phyloP scores from a whole-genome alignment of 73 alveolate genomes.

The Tetrahymena malaccensis region DNA sequence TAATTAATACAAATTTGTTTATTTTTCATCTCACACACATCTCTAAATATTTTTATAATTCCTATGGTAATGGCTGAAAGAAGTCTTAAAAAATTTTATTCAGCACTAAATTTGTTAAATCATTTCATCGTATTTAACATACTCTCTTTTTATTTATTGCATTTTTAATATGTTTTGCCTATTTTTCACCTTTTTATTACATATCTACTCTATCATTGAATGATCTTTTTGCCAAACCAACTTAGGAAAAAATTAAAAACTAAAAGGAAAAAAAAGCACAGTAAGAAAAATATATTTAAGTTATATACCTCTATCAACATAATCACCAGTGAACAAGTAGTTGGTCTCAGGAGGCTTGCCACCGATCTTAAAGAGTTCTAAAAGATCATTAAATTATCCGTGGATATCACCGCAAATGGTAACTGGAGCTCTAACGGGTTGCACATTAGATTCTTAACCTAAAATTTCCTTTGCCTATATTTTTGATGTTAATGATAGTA shows the following conservation, averaged over 20 bases:
- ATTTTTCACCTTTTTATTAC: not conserved
- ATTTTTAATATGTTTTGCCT: not conserved
- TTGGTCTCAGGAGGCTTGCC: constrained; percentile 68
- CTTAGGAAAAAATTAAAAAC: not conserved
- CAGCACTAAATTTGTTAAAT: not conserved
- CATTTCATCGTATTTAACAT: not conserved
- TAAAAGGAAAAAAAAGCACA: not conserved
- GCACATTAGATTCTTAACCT: constrained; percentile 34
- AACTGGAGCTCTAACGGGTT: constrained; percentile 29
- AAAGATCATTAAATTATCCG: constrained; percentile 63
- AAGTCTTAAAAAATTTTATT: not conserved
- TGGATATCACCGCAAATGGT: constrained; percentile 65
- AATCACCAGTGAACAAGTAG: constrained; percentile 92
- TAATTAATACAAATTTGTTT: not conserved
- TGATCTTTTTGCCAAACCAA: not conserved
- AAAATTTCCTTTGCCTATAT: constrained; percentile 41
- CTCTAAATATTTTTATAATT: not conserved
- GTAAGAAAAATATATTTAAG: not conserved
- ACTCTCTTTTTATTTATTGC: not conserved
- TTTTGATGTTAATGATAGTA: not conserved
- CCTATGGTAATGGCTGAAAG: not conserved
- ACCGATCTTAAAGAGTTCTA: constrained; percentile 51
- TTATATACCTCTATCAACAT: constrained; percentile 83
- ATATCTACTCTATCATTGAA: not conserved
- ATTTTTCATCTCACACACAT: not conserved